These are phyloP conservation scores for Terana coerulea DNA, from an alignment of 768 basidiomycete genomes.

Conservation along the genomic window DNA sequence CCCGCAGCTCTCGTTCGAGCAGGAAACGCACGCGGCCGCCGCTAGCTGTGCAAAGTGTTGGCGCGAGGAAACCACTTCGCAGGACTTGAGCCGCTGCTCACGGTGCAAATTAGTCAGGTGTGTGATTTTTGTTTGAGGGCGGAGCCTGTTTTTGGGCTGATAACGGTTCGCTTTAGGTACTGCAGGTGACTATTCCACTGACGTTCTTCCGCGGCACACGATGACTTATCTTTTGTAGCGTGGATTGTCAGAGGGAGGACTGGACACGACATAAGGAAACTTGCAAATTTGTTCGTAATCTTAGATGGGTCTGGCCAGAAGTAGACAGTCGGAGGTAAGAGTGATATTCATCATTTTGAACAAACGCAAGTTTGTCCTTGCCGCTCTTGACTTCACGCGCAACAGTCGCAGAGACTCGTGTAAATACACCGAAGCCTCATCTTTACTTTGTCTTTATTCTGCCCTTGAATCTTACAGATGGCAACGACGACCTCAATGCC, in stretches of 20 bases:
- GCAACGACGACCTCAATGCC: background rate
- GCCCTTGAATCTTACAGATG: background rate
- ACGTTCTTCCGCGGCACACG: background rate
- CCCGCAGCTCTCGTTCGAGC: background rate
- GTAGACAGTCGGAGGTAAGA: too few relatives aligned
- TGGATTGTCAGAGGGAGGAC: conserved; percentile 15
- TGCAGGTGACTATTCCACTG: too few relatives aligned
- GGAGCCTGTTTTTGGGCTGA: conserved; percentile 17
- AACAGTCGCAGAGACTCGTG: too few relatives aligned
- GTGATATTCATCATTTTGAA: too few relatives aligned
- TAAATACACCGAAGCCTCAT: too few relatives aligned
- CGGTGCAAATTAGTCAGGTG: conserved; percentile 16
- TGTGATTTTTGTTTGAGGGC: background rate
- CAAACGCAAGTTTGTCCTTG: too few relatives aligned
- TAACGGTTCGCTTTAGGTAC: background rate
- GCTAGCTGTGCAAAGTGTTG: conserved; percentile 16
- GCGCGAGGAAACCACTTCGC: conserved; percentile 7
- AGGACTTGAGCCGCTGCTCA: conserved; percentile 6
- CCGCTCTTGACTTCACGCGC: too few relatives aligned
- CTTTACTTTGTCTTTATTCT: background rate
- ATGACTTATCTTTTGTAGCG: conserved; percentile 7
- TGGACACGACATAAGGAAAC: conserved; percentile 15
- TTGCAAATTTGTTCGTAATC: conserved; percentile 12
- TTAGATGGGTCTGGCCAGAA: conserved; percentile 12
- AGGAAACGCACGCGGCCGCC: conserved; percentile 7